These are phyloP conservation scores for Zymoseptoria tritici DNA, from an alignment of 2,329 filamentous ascomycete genomes.

Conservation along the genomic window DNA sequence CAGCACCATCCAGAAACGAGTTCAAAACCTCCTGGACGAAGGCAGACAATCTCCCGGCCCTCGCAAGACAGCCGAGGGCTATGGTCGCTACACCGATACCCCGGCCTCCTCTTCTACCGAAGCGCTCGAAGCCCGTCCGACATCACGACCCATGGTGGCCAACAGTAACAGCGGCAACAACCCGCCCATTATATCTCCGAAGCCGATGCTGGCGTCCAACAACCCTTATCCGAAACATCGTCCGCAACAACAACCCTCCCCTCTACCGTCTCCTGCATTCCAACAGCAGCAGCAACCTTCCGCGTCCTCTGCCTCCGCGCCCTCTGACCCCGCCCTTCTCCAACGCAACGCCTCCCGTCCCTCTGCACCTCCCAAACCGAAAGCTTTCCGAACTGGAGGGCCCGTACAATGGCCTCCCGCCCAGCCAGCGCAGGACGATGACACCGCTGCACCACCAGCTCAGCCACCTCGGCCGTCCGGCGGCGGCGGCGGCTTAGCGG, in stretches of 20 bases:
- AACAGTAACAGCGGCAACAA: slow-evolving; percentile 7
- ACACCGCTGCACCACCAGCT: slow-evolving; percentile 1
- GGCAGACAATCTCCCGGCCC: slow-evolving; percentile 53
- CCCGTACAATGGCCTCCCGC: slow-evolving; percentile 13
- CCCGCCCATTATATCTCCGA: slow-evolving; percentile 21
- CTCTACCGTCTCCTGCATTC: not conserved
- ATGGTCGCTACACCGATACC: slow-evolving; percentile 71
- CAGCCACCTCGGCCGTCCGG: not conserved
- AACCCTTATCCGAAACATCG: slow-evolving; percentile 23
- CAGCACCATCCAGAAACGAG: slow-evolving; percentile 82
- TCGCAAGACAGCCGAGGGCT: slow-evolving; percentile 71
- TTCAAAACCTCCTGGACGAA: slow-evolving; percentile 77
- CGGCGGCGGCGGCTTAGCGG: slow-evolving; percentile 26
- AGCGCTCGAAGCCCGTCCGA: not conserved
- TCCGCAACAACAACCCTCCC: slow-evolving; percentile 7
- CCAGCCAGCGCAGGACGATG: slow-evolving; percentile 3
- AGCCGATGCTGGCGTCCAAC: slow-evolving; percentile 15
- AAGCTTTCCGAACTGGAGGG: slow-evolving; percentile 46
- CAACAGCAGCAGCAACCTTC: slow-evolving; percentile 6
- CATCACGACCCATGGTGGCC: slow-evolving; percentile 9
- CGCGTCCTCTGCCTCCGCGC: slow-evolving; percentile 1
- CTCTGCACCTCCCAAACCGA: slow-evolving; percentile 53
- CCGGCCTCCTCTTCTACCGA: slow-evolving; percentile 1
- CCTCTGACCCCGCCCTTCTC: slow-evolving; percentile 6
- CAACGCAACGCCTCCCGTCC: slow-evolving; percentile 37